Evolutionary conservation across 805 yeast genomes (phyloP), one percentile per base, ranked within the genome.

Genomic region (Lachancea dasiensis): DNA sequence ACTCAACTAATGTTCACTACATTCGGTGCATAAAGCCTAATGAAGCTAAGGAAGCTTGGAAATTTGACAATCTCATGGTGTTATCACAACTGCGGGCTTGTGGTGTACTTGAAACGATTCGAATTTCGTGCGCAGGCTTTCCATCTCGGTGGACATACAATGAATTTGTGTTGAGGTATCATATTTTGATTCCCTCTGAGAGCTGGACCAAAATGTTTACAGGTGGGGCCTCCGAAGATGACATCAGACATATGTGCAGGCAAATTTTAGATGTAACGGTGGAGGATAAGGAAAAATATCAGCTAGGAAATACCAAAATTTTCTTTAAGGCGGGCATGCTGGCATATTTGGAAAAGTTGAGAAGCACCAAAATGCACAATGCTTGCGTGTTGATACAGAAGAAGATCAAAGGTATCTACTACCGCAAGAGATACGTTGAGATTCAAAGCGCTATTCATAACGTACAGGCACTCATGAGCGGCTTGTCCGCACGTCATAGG

Each of bases 11-110:
- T 60, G 98, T 82, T 26, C 98, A 90, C 61, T 90, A 90, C 56
- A 90, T 90, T 58, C 81, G 98, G 59, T 90, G 98, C 70, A 90
- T 92, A 58, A 90, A 90, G 63, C 97, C 98, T 5, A 90, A 90
- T 60, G 96, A 87, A 54, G 80, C 79, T 47, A 90, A 92, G 63
- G 81, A 77, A 44, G 95, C 97, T 2, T 90, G 98, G 97, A 82
- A 80, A 59, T 90, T 90, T 63, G 95, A 87, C 55, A 86, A 95
- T 11, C 73, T 87, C 29, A 89, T 90, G 97, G 97, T 90, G 10
- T 70, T 92, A 44, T 81, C 95, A 5, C 98, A 90, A 63, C 72
- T 90, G 46, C 77, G 98, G 59, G 98, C 98, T 5, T 90, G 98
- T 70, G 98, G 98, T 81, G 97, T 90, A 32, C 70, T 90, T 50